Evolutionary conservation across 495 filamentous ascomycete species (phyloP), one percentile per base, ranked within the genome.

Genomic region (Choiromyces venosus): DNA sequence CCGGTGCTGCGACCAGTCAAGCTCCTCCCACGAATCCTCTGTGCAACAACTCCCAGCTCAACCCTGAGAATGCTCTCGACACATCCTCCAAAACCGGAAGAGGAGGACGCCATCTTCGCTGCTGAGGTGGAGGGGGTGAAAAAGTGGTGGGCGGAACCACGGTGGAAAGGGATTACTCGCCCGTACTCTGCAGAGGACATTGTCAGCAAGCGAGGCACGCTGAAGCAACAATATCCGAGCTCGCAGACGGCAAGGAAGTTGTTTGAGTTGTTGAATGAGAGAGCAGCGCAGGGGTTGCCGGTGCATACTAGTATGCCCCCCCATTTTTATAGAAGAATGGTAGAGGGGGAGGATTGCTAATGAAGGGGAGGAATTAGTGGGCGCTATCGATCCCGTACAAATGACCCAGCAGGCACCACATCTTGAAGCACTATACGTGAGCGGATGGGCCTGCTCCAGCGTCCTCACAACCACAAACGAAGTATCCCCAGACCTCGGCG

Each of bases 371-470:
- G 37, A 19, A 67, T 7, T 67, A 94, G 92, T 99, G 91, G 95
- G 95, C 73, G 96, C 94, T 71, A 97, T 99, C 84, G 95, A 99
- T 80, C 95, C 95, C 21, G 88, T 97, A 12, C 95, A 99, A 83
- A 98, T 99, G 95, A 97, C 96, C 38, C 95, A 99, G 83, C 96
- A 98, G 85, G 96, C 95, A 36, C 88, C 91, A 1, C 91, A 97
- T 83, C 95, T 98, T 82, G 96, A 99, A 83, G 91, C 97, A 7
- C 87, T 99, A 25, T 99, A 99, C 83, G 86, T 99, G 42, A 96
- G 92, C 12, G 95, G 95, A 64, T 99, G 95, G 95, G 95, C 96
- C 4, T 98, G 96, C 83, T 97, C 93, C 0, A 93, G 92, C 7
- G 86, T 97, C 18, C 85, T 99, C 35, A 98, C 96, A 0, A 90